Base-by-base conservation (phyloP, 305 asterid species). In the Stenogyne calaminthoides region DNA sequence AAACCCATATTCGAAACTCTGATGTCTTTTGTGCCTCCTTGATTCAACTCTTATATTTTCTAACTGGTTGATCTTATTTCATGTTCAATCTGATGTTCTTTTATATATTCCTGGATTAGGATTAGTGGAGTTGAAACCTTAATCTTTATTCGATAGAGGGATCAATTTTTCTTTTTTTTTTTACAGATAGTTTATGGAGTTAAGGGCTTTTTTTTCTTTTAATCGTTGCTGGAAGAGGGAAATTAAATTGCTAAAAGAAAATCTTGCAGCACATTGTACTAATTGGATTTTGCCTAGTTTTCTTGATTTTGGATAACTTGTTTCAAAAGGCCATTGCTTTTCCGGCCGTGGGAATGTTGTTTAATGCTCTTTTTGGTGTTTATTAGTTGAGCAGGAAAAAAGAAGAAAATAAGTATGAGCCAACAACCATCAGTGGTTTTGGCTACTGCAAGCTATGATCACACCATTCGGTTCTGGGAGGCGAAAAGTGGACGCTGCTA, bases 381-480 rank as follows among this genome's bases (percentile, higher is more conserved):
- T 55, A 1, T 27, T 19, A 22, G 6, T 49, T 55, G 51, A 19
- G 76, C 76, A 61, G 80, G 61, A 15, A 61, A 18, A 74, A 75
- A 71, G 63, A 61, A 82, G 68, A 64, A 67, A 52, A 71, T 63
- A 63, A 73, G 67, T 68, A 91, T 91, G 96, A 86, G 80, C 64
- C 98, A 91, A 54, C 96, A 90, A 55, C 96, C 99, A 64, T 87
- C 99, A 27, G 99, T 91, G 80, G 90, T 94, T 76, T 78, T 94
- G 72, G 99, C 97, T 4, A 94, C 99, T 9, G 96, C 97, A 56
- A 94, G 99, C 89, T 94, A 94, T 77, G 99, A 94, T 88, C 97
- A 91, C 81, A 91, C 99, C 12, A 94, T 94, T 80, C 89, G 92
- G 19, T 91, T 94, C 69, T 94, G 99, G 99, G 99, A 94, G 76